Evolutionary conservation across 2,329 filamentous ascomycete genomes (phyloP).

Genomic region (Drechslerella coelobrocha): DNA sequence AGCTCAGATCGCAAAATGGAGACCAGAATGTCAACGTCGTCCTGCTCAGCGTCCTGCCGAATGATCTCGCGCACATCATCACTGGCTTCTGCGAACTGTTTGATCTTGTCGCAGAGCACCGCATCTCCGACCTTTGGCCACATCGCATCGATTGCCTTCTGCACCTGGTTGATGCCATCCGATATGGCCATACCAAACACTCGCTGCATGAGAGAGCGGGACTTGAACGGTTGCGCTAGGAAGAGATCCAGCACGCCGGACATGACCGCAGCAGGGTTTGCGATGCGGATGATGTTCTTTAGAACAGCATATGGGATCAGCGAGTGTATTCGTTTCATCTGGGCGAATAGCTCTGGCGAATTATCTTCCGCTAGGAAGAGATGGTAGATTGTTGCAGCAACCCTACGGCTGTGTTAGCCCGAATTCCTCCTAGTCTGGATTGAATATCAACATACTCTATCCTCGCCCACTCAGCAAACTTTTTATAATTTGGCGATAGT

Average conservation of each 20-base stretch:
- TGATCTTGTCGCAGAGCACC: conserved; percentile 79
- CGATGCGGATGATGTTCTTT: conserved; percentile 96
- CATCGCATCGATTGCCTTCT: conserved; percentile 83
- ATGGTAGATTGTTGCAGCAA: conserved; percentile 95
- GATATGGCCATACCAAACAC: conserved; percentile 92
- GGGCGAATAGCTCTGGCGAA: conserved; percentile 92
- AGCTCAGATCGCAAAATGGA: conserved; percentile 80
- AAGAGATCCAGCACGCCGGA: conserved; percentile 93
- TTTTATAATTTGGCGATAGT: conserved; percentile 92
- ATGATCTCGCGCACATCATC: conserved; percentile 78
- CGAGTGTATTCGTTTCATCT: conserved; percentile 91
- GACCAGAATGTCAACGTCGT: conserved; percentile 84
- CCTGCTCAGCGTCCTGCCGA: conserved; percentile 72
- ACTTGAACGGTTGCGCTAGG: conserved; percentile 90
- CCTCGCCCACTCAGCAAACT: conserved; percentile 96
- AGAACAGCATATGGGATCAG: conserved; percentile 89
- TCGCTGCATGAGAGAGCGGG: conserved; percentile 86
- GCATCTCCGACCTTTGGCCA: conserved; percentile 79
- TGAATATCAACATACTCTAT: conserved; percentile 71
- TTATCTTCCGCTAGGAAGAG: conserved; percentile 98
- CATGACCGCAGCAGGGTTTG: conserved; percentile 97
- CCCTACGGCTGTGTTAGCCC: conserved; percentile 59
- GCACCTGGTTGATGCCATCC: conserved; percentile 85
- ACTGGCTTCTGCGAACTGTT: conserved; percentile 76
- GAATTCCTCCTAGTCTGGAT: background rate